phyloP scores from a whole-genome alignment of 176 grass and related monocot species.

The Zizania latifolia region DNA sequence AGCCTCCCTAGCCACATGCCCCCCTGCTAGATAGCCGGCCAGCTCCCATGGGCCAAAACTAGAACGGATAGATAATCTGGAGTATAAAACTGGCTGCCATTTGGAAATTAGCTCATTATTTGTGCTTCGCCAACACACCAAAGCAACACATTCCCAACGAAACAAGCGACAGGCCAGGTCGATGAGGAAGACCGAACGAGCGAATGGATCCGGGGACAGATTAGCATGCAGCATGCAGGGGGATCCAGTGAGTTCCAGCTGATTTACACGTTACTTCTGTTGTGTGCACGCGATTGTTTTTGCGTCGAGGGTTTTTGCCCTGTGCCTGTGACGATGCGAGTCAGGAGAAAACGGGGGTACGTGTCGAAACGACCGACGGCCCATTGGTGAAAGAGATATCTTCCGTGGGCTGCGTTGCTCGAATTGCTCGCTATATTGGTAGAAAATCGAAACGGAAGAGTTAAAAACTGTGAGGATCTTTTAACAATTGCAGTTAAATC shows the following conservation, averaged over 20 bases:
- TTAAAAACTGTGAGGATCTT: background rate
- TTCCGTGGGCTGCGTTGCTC: background rate
- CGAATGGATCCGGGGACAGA: background rate
- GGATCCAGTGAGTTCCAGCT: background rate
- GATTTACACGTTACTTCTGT: background rate
- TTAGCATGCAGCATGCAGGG: background rate
- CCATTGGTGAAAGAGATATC: background rate
- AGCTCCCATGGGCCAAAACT: background rate
- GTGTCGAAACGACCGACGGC: background rate
- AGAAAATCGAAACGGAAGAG: background rate
- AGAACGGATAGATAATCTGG: background rate
- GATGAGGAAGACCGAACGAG: background rate
- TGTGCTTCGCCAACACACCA: constrained; percentile 45
- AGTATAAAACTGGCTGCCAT: background rate
- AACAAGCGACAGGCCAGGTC: constrained; percentile 7
- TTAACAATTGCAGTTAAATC: no score
- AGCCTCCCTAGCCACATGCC: constrained; percentile 27
- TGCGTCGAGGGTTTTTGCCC: background rate
- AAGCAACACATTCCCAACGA: constrained; percentile 45
- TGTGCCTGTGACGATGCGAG: background rate
- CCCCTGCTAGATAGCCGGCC: background rate
- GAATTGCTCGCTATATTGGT: background rate
- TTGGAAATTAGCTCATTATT: constrained; percentile 20
- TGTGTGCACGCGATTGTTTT: background rate
- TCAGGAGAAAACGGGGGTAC: background rate